Percentiles rank a stretch among this genome's conserved stretches.
These are phyloP conservation scores for Yamadazyma blattariae DNA, from an alignment of 1,139 yeast species.

Conservation along the genomic window DNA sequence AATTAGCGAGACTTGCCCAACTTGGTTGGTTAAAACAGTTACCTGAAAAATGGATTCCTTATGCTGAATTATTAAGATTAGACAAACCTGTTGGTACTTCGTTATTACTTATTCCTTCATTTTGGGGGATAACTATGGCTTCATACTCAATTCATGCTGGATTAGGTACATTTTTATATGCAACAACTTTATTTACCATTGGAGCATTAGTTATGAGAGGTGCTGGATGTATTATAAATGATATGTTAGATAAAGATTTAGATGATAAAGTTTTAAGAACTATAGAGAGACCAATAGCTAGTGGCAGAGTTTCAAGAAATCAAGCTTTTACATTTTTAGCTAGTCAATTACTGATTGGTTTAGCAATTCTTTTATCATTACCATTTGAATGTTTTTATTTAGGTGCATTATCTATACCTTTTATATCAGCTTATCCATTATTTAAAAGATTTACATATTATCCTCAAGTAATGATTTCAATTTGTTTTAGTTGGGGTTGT, in stretches of 20 bases:
- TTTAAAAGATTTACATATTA: constrained; percentile 93
- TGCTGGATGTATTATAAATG: constrained; percentile 96
- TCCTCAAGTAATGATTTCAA: constrained; percentile 81
- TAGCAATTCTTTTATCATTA: constrained; percentile 65
- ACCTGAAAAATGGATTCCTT: constrained; percentile 78
- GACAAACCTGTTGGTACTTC: constrained; percentile 95
- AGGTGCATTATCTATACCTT: constrained; percentile 77
- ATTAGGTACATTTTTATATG: constrained; percentile 46
- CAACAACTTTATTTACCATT: constrained; percentile 65
- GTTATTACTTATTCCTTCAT: constrained; percentile 72
- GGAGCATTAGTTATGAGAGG: constrained; percentile 95
- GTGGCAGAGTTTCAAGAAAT: constrained; percentile 70
- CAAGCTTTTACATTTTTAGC: constrained; percentile 76
- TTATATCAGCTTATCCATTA: constrained; percentile 85
- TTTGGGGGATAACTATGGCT: constrained; percentile 86
- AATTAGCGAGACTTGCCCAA: constrained; percentile 53
- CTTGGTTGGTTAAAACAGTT: constrained; percentile 61
- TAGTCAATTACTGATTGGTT: constrained; percentile 75
- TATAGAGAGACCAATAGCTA: constrained; percentile 83
- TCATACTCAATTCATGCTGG: constrained; percentile 74
- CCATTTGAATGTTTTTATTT: constrained; percentile 81
- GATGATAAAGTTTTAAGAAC: constrained; percentile 89
- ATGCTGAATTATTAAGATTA: constrained; percentile 84
- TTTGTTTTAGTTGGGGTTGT: constrained; percentile 95
- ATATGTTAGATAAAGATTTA: constrained; percentile 75